These are phyloP conservation scores for Lachancea sp. DNA, from an alignment of 805 yeast species.

Conservation along the genomic window DNA sequence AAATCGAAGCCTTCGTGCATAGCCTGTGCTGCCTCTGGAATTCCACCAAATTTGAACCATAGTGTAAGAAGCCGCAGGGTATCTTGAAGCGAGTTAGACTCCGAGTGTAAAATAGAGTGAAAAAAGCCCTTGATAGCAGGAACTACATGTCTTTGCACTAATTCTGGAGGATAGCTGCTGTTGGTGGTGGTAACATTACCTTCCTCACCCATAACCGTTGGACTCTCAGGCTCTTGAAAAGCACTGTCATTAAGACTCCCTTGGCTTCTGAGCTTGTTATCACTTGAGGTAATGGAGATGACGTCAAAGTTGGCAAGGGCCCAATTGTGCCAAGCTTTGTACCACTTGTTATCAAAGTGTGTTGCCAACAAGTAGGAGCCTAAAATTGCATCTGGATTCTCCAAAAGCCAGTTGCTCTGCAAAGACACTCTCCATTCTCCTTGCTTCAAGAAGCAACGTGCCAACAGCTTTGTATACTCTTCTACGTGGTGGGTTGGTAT, in stretches of 20 bases:
- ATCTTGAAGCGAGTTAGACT: conserved; percentile 84
- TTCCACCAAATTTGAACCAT: conserved; percentile 96
- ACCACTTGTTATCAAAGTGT: conserved; percentile 89
- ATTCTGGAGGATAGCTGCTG: conserved; percentile 39
- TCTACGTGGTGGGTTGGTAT: conserved; percentile 57
- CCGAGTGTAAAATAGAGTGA: conserved; percentile 85
- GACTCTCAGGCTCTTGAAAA: conserved; percentile 12
- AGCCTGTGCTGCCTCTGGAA: conserved; percentile 84
- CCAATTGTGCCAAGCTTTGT: conserved; percentile 99
- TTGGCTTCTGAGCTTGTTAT: conserved; percentile 12
- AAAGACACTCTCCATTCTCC: conserved; percentile 96
- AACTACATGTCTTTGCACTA: conserved; percentile 79
- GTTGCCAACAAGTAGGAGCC: conserved; percentile 93
- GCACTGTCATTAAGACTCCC: conserved; percentile 15
- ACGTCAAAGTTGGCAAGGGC: conserved; percentile 97
- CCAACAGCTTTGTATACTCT: conserved; percentile 76
- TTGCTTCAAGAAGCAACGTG: conserved; percentile 92
- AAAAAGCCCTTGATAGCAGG: conserved; percentile 96
- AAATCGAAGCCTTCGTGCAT: conserved; percentile 84
- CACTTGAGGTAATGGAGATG: conserved; percentile 47
- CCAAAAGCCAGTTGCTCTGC: conserved; percentile 72
- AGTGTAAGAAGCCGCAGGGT: conserved; percentile 81
- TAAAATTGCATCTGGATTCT: conserved; percentile 72
- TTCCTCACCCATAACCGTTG: conserved; percentile 25
- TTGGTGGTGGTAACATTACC: conserved; percentile 27